phyloP scores from a whole-genome alignment of 192 early-diverging fungal species.

The Phycomyces nitens region DNA sequence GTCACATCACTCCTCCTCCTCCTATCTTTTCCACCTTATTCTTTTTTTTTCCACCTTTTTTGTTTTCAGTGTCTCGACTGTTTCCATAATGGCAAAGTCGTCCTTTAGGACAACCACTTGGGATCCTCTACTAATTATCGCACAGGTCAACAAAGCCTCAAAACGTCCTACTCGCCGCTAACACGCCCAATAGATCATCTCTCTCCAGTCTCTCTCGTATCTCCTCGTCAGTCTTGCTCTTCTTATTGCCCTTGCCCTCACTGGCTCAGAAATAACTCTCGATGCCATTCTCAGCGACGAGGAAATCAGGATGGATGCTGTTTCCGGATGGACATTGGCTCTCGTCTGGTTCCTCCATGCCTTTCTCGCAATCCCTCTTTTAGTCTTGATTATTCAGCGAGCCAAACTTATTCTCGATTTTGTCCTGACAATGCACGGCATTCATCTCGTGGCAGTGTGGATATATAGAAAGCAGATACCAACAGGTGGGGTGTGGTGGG shows the following conservation, averaged over 20 bases:
- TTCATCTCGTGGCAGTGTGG: conserved; percentile 60
- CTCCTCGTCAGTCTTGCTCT: conserved; percentile 49
- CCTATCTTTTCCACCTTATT: too few species aligned
- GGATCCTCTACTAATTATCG: conserved; percentile 49
- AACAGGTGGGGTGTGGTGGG: conserved; percentile 65
- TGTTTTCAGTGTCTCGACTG: too few species aligned
- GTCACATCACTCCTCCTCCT: too few species aligned
- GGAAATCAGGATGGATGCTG: conserved; percentile 57
- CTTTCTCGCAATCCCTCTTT: conserved; percentile 40
- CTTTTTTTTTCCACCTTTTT: too few species aligned
- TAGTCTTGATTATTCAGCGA: conserved; percentile 67
- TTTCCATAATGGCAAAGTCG: conserved; percentile 11
- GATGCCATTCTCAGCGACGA: conserved; percentile 63
- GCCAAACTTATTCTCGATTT: conserved; percentile 77
- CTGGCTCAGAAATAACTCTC: conserved; percentile 60
- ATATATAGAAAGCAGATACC: conserved; percentile 62
- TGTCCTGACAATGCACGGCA: conserved; percentile 63
- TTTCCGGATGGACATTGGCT: conserved; percentile 65
- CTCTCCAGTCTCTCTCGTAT: conserved; percentile 60
- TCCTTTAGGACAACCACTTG: conserved; percentile 43
- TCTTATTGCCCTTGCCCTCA: conserved; percentile 49
- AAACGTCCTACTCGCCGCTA: too few species aligned
- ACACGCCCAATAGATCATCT: conserved; percentile 48
- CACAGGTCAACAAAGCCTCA: too few species aligned
- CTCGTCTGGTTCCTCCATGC: conserved; percentile 68